Conservation (phyloP, 2,329 filamentous ascomycete species). For the Colletotrichum musae region DNA sequence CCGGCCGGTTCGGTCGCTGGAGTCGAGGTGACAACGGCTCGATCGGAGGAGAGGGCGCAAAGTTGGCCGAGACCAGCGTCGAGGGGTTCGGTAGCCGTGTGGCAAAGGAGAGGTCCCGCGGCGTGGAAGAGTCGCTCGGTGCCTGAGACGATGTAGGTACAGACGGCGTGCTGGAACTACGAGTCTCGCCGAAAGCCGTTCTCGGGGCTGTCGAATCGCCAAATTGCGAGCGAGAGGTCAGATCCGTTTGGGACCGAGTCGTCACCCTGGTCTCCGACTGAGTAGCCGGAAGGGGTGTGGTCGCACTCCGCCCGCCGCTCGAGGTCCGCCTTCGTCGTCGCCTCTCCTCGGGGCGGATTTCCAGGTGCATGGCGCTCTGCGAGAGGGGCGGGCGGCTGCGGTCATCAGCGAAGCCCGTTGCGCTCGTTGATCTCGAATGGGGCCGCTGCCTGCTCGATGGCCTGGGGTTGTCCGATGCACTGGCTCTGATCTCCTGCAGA, state of each 20-base stretch:
- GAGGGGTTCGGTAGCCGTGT: slow-evolving; percentile 47
- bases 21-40: slow-evolving; percentile 36
- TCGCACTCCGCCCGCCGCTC: slow-evolving; percentile 70
- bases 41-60: slow-evolving; percentile 40
- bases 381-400: slow-evolving; percentile 66
- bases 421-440: slow-evolving; percentile 63
- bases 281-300: slow-evolving; percentile 60
- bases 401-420: slow-evolving; percentile 60
- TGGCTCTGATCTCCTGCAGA: slow-evolving; percentile 33
- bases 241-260: slow-evolving; percentile 76
- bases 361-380: slow-evolving; percentile 62
- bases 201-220: slow-evolving; percentile 55
- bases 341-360: slow-evolving; percentile 62
- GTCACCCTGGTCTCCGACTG: slow-evolving; percentile 63
- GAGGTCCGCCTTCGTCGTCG: slow-evolving; percentile 65
- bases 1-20: slow-evolving; percentile 52
- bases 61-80: slow-evolving; percentile 34
- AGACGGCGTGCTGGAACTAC: slow-evolving; percentile 58
- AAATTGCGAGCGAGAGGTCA: slow-evolving; percentile 61
- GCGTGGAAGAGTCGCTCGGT: slow-evolving; percentile 42
- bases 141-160: slow-evolving; percentile 46
- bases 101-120: slow-evolving; percentile 55
- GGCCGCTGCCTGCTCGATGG: slow-evolving; percentile 49
- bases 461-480: slow-evolving; percentile 46
- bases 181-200: slow-evolving; percentile 57